phyloP scores from a whole-genome alignment of 108 stramenopile genomes.

The Fragilariopsis cylindrus region DNA sequence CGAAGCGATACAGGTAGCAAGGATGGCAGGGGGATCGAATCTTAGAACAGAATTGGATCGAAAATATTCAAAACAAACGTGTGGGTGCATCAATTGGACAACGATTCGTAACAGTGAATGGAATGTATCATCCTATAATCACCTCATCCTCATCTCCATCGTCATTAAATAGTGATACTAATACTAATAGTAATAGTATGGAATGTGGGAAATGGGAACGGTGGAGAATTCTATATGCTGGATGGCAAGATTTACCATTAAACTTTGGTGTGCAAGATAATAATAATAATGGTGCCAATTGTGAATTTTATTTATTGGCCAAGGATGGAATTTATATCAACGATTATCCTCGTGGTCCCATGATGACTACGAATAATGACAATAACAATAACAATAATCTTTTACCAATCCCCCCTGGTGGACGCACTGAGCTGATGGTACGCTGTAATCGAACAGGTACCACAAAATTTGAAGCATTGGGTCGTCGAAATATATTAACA shows the following conservation, averaged over 20 bases:
- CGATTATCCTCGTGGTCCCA: neutral
- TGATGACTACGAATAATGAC: neutral
- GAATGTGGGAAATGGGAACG: neutral
- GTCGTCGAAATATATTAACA: neutral
- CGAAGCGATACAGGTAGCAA: neutral
- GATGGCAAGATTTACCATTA: conserved; percentile 4
- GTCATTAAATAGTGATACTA: too few species aligned
- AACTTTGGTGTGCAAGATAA: neutral
- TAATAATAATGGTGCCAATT: neutral
- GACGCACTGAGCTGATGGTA: conserved; percentile 22
- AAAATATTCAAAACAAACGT: neutral
- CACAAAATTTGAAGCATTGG: neutral
- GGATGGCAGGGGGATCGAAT: too few species aligned
- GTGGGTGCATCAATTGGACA: neutral
- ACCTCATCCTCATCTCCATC: too few species aligned
- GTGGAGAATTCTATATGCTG: neutral
- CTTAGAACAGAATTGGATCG: neutral
- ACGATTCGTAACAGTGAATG: neutral
- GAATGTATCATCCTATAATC: neutral
- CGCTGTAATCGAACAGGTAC: conserved; percentile 6
- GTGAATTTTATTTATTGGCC: conserved; percentile 18
- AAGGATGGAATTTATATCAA: conserved; percentile 23
- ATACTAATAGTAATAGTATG: neutral
- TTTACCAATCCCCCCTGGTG: neutral
- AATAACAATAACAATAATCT: too few species aligned